Evolutionary conservation across 202 grass and related monocot genomes (phyloP), one percentile per base, ranked within the genome.

Genomic region (Musa balbisiana): DNA sequence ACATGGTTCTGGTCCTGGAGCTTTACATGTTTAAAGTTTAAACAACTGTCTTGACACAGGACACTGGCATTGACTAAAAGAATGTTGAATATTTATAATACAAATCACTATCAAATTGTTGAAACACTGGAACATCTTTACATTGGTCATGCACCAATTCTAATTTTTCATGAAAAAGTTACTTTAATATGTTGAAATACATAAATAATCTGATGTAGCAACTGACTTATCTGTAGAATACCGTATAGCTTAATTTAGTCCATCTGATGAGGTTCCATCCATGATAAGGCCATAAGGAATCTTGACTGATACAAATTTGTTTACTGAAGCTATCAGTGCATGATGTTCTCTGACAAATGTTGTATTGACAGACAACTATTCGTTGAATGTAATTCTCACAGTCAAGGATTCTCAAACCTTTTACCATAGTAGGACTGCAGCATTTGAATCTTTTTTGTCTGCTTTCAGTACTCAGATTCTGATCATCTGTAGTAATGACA

Each of bases 401-500:
- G 33, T 43, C 4, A 5, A 43, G 33, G 33, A 43, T 43, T 43
- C 33, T 43, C 33, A 43, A 43, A 43, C 33, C 4, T 43, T 43
- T 43, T 6, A 6, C 33, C 33, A 43, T 43, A 6, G 33, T 43
- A 43, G 33, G 33, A 43, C 33, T 43, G 33, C 33, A 43, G 33
- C 33, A 43, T 43, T 43, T 43, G 4, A 6, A 43, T 5, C 33
- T 43, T 8, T 43, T 5, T 43, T 8, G 5, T 43, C 33, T 43
- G 33, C 5, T 43, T 43, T 43, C 33, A 43, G 33, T 43, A 43
- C 33, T 50, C 66, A 69, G 33, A 49, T 49, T 49, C 19, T 69
- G 29, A 29, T 68, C 20, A 62, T 53, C 26, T 23, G 23, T 76
- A 11, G 3, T 76, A 43, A 20, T 80, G 19, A 73, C 84, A 89